phyloP scores from a whole-genome alignment of 371 early-diverging fungal genomes.

The Rhizopus sp. region DNA sequence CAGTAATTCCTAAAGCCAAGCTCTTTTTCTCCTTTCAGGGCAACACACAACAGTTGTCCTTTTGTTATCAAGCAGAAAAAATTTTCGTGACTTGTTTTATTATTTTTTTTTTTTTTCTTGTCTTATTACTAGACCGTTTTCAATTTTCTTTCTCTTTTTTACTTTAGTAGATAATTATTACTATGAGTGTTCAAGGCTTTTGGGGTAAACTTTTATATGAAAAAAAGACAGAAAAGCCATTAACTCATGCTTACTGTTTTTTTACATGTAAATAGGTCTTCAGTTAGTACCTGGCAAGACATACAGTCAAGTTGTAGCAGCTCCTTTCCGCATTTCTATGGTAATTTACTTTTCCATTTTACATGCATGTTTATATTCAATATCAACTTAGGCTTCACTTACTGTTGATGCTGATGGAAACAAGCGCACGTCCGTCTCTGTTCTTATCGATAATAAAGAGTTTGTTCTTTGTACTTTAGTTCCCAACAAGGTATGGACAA shows the following conservation, averaged over 20 bases:
- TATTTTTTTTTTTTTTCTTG: constrained; percentile 4
- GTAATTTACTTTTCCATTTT: constrained; percentile 45
- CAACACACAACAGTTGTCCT: too few species aligned
- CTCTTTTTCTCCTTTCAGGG: too few species aligned
- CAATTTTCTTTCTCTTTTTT: constrained; percentile 12
- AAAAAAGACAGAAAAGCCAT: neutral
- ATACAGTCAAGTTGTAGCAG: constrained; percentile 72
- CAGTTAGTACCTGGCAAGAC: constrained; percentile 68
- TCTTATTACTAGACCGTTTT: neutral
- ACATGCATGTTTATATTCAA: neutral
- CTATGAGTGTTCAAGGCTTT: constrained; percentile 46
- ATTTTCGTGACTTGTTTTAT: constrained; percentile 5
- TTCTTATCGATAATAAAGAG: constrained; percentile 70
- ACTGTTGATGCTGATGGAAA: constrained; percentile 53
- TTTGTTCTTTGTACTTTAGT: constrained; percentile 81
- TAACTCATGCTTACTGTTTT: neutral
- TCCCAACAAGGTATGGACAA: constrained; percentile 61
- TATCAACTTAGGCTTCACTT: constrained; percentile 71
- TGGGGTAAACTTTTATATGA: constrained; percentile 36
- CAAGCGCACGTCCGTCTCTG: constrained; percentile 63
- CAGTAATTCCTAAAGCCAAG: too few species aligned
- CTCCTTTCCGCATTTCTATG: constrained; percentile 75
- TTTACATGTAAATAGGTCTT: constrained; percentile 36
- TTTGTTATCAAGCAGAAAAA: neutral
- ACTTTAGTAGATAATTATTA: constrained; percentile 1